Conservation (phyloP, 257 asterid species). For the Oldenlandia corymbosa region DNA sequence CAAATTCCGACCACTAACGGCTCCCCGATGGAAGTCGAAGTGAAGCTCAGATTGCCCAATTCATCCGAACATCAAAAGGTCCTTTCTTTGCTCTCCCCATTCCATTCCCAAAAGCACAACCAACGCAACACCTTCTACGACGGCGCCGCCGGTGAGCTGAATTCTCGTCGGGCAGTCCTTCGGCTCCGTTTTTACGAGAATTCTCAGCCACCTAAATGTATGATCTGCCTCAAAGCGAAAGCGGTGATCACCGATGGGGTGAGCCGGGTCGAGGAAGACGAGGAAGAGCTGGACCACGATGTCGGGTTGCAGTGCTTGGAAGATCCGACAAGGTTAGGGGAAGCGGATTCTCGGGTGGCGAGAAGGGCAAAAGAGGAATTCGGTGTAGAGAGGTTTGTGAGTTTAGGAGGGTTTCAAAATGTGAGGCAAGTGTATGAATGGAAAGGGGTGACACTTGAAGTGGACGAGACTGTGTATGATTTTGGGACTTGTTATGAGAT, state of each 20-base stretch:
- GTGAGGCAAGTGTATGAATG: conserved; percentile 77
- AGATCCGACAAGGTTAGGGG: conserved; percentile 40
- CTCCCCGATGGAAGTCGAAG: conserved; percentile 71
- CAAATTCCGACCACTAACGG: neutral
- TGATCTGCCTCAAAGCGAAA: conserved; percentile 70
- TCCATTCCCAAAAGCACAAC: conserved; percentile 54
- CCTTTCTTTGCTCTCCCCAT: conserved; percentile 48
- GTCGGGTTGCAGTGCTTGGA: conserved; percentile 54
- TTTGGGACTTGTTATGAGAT: conserved; percentile 88
- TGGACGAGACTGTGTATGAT: conserved; percentile 73
- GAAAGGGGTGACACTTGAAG: conserved; percentile 77
- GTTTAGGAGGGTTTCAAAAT: conserved; percentile 76
- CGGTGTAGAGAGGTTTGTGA: conserved; percentile 51
- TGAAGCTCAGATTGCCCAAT: conserved; percentile 69
- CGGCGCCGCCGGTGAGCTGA: conserved; percentile 57
- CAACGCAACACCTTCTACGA: conserved; percentile 86
- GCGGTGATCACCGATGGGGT: conserved; percentile 70
- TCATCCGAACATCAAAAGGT: conserved; percentile 51
- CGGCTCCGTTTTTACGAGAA: conserved; percentile 87
- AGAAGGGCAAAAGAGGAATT: conserved; percentile 70
- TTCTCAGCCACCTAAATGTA: conserved; percentile 45
- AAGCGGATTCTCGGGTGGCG: conserved; percentile 59
- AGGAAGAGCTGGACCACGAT: conserved; percentile 65
- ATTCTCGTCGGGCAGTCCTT: conserved; percentile 58
- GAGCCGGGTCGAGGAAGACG: conserved; percentile 89